A percentile compares a stretch with the other conserved stretches of the same genome.
Conservation (phyloP, 208 protist genomes). For the Leishmania arabica region DNA sequence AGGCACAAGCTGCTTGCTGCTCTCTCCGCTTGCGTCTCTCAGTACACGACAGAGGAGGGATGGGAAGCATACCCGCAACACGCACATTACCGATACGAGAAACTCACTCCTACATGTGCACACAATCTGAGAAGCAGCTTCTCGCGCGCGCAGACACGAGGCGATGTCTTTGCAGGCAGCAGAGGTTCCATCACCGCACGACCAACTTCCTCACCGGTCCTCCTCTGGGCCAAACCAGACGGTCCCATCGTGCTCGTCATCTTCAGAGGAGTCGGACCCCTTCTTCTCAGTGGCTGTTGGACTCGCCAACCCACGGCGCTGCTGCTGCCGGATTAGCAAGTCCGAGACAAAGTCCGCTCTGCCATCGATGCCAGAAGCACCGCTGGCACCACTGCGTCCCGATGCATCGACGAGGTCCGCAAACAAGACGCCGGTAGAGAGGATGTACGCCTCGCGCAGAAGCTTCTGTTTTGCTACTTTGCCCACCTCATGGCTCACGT, state of each 20-base stretch:
- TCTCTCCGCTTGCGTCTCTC: not conserved
- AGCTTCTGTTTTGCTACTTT: constrained; percentile 50
- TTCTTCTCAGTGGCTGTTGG: constrained; percentile 6
- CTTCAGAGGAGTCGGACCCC: constrained; percentile 24
- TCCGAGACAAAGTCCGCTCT: constrained; percentile 23
- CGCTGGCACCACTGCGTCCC: constrained; percentile 4
- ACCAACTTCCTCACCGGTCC: not conserved
- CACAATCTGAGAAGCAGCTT: not conserved
- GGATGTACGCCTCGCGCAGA: constrained; percentile 52
- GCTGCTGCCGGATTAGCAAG: constrained; percentile 26
- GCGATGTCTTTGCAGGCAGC: not conserved
- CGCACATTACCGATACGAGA: not conserved
- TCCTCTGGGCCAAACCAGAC: constrained; percentile 15
- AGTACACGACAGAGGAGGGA: not conserved
- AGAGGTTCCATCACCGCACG: too few species aligned
- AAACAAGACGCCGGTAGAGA: constrained; percentile 63
- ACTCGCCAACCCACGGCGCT: constrained; percentile 8
- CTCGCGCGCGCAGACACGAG: not conserved
- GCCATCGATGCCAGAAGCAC: constrained; percentile 6
- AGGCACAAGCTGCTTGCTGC: not conserved
- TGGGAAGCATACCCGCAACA: not conserved
- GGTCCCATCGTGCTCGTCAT: constrained; percentile 18
- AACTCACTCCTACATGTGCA: not conserved
- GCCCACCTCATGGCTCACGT: constrained; percentile 54
- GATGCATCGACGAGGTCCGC: constrained; percentile 19